Percentiles rank a stretch among this genome's conserved stretches.
phyloP scores from a whole-genome alignment of 768 basidiomycete genomes.

The Strobilomyces echinocephalus region DNA sequence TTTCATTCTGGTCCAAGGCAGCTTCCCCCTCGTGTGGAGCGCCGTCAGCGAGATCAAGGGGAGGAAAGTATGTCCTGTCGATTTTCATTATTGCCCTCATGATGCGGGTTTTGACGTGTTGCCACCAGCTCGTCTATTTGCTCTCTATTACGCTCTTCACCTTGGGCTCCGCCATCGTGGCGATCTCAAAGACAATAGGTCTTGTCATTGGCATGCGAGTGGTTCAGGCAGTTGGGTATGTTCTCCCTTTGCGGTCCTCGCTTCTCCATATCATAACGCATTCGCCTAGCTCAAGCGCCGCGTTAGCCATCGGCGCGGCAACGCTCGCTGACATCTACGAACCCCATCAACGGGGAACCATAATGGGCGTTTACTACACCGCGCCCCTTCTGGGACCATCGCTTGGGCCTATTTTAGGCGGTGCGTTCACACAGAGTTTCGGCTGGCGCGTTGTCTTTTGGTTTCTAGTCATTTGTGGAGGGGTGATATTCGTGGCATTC shows the following conservation, averaged over 20 bases:
- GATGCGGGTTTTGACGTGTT: not conserved
- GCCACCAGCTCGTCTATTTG: conserved; percentile 48
- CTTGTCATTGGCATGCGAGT: conserved; percentile 64
- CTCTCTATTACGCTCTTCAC: conserved; percentile 49
- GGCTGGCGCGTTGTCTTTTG: conserved; percentile 85
- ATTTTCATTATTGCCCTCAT: not conserved
- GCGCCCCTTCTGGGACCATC: conserved; percentile 74
- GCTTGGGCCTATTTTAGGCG: conserved; percentile 67
- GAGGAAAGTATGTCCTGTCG: conserved; percentile 46
- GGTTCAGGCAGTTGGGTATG: conserved; percentile 61
- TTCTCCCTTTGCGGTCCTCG: not conserved
- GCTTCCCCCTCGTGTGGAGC: conserved; percentile 36
- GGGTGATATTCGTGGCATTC: conserved; percentile 51
- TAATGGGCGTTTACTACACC: conserved; percentile 79
- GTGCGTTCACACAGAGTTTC: conserved; percentile 59
- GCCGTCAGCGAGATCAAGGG: conserved; percentile 54
- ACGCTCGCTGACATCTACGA: conserved; percentile 80
- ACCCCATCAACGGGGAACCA: conserved; percentile 65
- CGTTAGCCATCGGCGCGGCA: conserved; percentile 62
- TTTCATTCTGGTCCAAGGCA: conserved; percentile 70
- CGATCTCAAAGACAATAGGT: conserved; percentile 50
- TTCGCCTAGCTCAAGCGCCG: conserved; percentile 51
- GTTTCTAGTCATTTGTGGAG: conserved; percentile 68
- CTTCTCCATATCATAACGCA: not conserved
- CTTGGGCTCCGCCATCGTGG: conserved; percentile 54